phyloP scores from a whole-genome alignment of 257 asterid species.

The Scutellaria minor region DNA sequence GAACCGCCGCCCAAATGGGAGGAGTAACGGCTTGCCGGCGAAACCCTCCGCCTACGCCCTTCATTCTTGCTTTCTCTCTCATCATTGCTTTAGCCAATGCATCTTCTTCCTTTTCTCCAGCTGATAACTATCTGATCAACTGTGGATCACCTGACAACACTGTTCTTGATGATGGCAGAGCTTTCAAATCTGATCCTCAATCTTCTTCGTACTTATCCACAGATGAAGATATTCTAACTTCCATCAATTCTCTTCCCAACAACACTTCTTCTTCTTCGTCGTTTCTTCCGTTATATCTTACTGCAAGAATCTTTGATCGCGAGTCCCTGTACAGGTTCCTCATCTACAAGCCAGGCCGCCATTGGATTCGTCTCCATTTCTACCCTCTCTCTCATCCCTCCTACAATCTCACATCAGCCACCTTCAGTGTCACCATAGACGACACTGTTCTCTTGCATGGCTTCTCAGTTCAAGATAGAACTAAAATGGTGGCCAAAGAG shows the following conservation, averaged over 20 bases:
- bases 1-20: conserved; percentile 44
- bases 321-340: conserved; percentile 78
- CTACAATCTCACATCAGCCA: conserved; percentile 64
- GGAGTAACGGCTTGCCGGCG: conserved; percentile 1
- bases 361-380: conserved; percentile 77
- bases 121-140: conserved; percentile 73
- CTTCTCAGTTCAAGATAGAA: conserved; percentile 57
- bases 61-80: conserved; percentile 25
- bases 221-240: conserved; percentile 65
- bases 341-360: conserved; percentile 60
- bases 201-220: conserved; percentile 79
- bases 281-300: conserved; percentile 44
- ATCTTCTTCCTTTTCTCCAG: conserved; percentile 55
- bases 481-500: conserved; percentile 59
- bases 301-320: conserved; percentile 65
- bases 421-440: conserved; percentile 63
- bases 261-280: conserved; percentile 33
- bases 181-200: conserved; percentile 78
- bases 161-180: conserved; percentile 71
- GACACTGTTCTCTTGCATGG: conserved; percentile 71
- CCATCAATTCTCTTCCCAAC: conserved; percentile 45
- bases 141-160: conserved; percentile 68
- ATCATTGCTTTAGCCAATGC: conserved; percentile 36
- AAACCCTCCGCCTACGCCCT: neutral
- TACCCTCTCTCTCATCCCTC: conserved; percentile 65